Conservation (phyloP, 345 rosid species). For the Raphanus raphanistrum region DNA sequence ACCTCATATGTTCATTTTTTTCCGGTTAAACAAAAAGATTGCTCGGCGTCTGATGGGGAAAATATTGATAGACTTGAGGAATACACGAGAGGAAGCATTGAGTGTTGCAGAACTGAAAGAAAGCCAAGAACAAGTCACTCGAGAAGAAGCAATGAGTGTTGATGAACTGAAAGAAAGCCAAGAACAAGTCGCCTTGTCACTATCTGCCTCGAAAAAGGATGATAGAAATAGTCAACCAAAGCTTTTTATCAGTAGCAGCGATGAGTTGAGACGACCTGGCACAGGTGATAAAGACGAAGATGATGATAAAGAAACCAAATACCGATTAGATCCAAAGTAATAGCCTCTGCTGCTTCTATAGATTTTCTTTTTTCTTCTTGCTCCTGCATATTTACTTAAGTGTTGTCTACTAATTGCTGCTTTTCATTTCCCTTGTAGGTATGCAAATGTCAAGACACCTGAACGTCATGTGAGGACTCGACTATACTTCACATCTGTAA, state of each 20-base stretch:
- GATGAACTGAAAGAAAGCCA: slow-evolving; percentile 79
- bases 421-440: slow-evolving; percentile 44
- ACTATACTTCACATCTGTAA: slow-evolving; percentile 96
- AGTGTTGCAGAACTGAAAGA: slow-evolving; percentile 82
- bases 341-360: neutral
- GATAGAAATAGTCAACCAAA: slow-evolving; percentile 53
- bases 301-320: slow-evolving; percentile 91
- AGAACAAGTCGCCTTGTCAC: slow-evolving; percentile 51
- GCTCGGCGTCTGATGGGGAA: slow-evolving; percentile 97
- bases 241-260: slow-evolving; percentile 51
- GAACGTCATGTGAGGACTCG: slow-evolving; percentile 98
- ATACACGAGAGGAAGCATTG: slow-evolving; percentile 95
- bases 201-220: slow-evolving; percentile 46
- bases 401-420: neutral
- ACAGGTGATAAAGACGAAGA: slow-evolving; percentile 92
- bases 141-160: slow-evolving; percentile 91
- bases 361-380: neutral
- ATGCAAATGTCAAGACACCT: slow-evolving; percentile 95
- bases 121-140: slow-evolving; percentile 70
- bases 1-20: slow-evolving; percentile 9
- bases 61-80: slow-evolving; percentile 91
- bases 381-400: neutral
- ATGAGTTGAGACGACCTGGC: slow-evolving; percentile 65
- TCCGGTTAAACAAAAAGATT: slow-evolving; percentile 46
- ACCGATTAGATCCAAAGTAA: slow-evolving; percentile 96